Evolutionary conservation across 225 moss, liverwort and hornwort genomes (phyloP), one percentile per base, ranked within the genome.

Genomic region (Marchantia polymorpha): DNA sequence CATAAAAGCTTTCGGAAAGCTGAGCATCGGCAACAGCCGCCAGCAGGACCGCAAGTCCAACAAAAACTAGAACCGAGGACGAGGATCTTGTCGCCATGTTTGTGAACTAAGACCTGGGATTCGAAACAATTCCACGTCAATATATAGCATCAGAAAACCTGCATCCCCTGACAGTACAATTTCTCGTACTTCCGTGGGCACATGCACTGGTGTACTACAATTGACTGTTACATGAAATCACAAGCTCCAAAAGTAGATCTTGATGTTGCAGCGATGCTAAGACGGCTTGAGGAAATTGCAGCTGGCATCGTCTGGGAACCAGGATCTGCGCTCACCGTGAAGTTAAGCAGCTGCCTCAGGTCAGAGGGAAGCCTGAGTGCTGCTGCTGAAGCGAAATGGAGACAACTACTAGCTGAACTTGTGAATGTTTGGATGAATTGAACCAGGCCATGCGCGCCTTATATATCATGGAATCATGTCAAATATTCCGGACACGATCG

Each of bases 1-100:
- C 16, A 59, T 86, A 86, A 26, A 73, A 86, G 55, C 12, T 30
- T 6, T 80, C 59, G 25, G 16, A 53, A 31, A 86, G 80, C 26
- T 85, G 82, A 55, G 80, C 84, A 73, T 27, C 72, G 31, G 66
- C 78, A 16, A 48, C 27, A 4, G 52, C 69, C 53, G 67, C 78
- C 6, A 79, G 69, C 19, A 79, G 26, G 13, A 79, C 10, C 2
- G 68, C 8, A 2, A 79, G 6, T 8, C 78, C 55, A 52, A 31
- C 64, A 7, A 77, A 77, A 64, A 51, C 9, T 14, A 48, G 23
- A 26, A 65, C 49, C 64, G 39, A 39, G 59, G 75, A 75, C 59
- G 59, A 31, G 0, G 2, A 9, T 59, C 59, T 59, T 30, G 59
- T 58, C 11, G 75, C 29, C 75, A 75, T 75, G 39, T 75, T 59